Conservation (phyloP, 192 early-diverging fungal species). For the Ambispora gerdemannii region DNA sequence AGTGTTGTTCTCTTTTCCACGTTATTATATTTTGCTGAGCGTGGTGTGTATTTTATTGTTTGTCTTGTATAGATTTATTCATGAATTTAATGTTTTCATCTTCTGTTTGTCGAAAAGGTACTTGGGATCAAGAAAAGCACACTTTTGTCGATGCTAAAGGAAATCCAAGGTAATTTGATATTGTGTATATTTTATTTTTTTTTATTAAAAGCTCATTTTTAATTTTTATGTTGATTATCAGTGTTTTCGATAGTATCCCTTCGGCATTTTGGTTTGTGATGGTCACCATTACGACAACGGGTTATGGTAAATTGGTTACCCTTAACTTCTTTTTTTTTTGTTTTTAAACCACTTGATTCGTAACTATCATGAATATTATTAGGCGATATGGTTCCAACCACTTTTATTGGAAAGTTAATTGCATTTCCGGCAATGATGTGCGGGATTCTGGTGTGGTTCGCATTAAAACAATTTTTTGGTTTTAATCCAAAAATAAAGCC, state of each 20-base stretch:
- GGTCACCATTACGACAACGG: constrained; percentile 79
- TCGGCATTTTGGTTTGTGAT: constrained; percentile 75
- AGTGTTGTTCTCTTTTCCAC: constrained; percentile 72
- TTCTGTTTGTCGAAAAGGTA: constrained; percentile 31
- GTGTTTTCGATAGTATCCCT: constrained; percentile 74
- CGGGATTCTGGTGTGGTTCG: constrained; percentile 56
- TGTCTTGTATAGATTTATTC: background rate
- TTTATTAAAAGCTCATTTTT: background rate
- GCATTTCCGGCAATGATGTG: constrained; percentile 81
- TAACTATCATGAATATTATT: no score
- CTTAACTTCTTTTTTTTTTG: no score
- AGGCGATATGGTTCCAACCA: constrained; percentile 78
- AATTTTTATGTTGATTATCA: constrained; percentile 25
- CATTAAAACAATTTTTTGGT: background rate
- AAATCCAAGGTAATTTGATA: constrained; percentile 56
- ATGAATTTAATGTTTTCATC: constrained; percentile 4
- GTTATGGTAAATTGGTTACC: constrained; percentile 52
- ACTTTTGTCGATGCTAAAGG: constrained; percentile 65
- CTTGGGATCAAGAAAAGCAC: constrained; percentile 64
- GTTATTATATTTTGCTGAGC: constrained; percentile 78
- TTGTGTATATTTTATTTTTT: background rate
- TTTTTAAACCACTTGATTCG: no score
- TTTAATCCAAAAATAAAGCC: background rate
- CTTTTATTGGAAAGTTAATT: constrained; percentile 74
- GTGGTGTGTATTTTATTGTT: constrained; percentile 44